These are phyloP conservation scores for Hymenoscyphus infarciens DNA, from an alignment of 2,329 filamentous ascomycete genomes.

Conservation along the genomic window DNA sequence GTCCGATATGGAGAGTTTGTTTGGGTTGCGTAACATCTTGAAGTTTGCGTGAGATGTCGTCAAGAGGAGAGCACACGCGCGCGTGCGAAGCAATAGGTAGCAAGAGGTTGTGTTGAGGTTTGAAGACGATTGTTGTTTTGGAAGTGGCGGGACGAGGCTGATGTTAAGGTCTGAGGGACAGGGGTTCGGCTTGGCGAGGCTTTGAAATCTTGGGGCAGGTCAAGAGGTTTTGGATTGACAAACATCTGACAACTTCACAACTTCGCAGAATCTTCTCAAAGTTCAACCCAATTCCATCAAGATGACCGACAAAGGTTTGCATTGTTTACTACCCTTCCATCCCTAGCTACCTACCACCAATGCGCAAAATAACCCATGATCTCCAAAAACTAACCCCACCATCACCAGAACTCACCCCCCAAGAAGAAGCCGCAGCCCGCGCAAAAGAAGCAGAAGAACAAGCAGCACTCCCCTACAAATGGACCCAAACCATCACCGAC, in stretches of 20 bases:
- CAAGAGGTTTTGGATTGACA: neutral
- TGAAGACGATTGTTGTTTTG: slow-evolving; percentile 15
- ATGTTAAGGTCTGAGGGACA: neutral
- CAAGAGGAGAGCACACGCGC: neutral
- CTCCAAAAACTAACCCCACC: neutral
- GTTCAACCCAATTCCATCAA: neutral
- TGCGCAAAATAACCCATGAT: neutral
- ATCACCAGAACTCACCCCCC: slow-evolving; percentile 31
- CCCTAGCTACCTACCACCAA: neutral
- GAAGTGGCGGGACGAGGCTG: slow-evolving; percentile 6
- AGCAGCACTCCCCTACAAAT: slow-evolving; percentile 90
- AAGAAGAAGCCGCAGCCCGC: slow-evolving; percentile 57
- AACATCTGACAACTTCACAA: neutral
- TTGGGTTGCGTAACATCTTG: slow-evolving; percentile 23
- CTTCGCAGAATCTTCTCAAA: neutral
- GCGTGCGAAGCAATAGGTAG: neutral
- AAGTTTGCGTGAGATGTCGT: slow-evolving; percentile 6
- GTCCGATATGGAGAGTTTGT: slow-evolving; percentile 16
- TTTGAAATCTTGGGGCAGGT: slow-evolving; percentile 7
- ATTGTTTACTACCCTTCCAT: neutral
- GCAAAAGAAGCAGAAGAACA: slow-evolving; percentile 84
- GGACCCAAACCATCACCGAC: slow-evolving; percentile 89
- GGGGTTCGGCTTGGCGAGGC: slow-evolving; percentile 5
- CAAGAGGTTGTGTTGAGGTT: slow-evolving; percentile 10
- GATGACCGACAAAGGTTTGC: slow-evolving; percentile 11